A percentile compares a stretch with the other conserved stretches of the same genome.
phyloP scores from a whole-genome alignment of 2,329 filamentous ascomycete species.

The Pyricularia grisea region DNA sequence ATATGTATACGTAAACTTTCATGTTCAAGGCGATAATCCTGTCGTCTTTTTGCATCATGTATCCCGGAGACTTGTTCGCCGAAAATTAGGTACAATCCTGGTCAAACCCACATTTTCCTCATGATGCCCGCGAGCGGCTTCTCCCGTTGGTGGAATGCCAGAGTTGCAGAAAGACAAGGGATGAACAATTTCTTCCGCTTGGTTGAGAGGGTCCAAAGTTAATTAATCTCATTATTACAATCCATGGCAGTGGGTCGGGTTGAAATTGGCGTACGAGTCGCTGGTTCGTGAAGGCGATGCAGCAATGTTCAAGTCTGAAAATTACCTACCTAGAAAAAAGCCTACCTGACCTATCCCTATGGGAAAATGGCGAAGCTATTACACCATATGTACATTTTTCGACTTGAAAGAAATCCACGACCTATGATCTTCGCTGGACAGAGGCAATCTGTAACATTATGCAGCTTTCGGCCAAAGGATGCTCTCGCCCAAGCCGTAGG shows the following conservation, averaged over 20 bases:
- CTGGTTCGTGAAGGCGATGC: background rate
- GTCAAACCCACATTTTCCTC: background rate
- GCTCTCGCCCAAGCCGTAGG: background rate
- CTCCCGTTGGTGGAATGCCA: background rate
- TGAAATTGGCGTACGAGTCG: background rate
- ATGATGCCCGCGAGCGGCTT: background rate
- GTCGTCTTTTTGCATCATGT: background rate
- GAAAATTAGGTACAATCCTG: background rate
- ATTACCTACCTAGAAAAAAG: background rate
- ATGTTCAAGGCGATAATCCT: background rate
- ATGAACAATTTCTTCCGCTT: background rate
- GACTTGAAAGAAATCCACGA: background rate
- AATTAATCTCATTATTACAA: background rate
- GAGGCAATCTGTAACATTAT: background rate
- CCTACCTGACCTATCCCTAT: background rate
- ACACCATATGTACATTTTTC: background rate
- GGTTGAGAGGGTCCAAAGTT: background rate
- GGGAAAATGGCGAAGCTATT: no score
- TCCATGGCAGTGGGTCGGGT: background rate
- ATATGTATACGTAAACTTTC: background rate
- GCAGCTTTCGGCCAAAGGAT: background rate
- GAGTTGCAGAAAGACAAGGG: background rate
- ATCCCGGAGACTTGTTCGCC: background rate
- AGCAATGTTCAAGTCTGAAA: no score
- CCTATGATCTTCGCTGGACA: background rate